Conservation (phyloP, 1,284 basidiomycete species). For the Ustilago sp. region DNA sequence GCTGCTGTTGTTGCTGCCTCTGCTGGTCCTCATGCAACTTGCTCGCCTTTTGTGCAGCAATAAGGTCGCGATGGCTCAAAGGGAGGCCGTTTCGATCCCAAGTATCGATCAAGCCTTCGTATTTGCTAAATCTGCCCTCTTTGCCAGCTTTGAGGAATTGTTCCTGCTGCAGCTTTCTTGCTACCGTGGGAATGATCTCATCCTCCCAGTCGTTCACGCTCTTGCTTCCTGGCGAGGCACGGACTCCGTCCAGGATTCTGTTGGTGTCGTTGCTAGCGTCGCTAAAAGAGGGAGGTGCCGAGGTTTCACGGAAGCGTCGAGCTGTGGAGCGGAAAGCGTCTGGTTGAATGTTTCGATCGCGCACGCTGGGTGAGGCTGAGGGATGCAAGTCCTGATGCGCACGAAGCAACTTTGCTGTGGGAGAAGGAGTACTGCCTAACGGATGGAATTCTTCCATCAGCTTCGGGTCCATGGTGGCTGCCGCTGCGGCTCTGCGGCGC, state of each 20-base stretch:
- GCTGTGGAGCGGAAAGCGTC: slow-evolving; percentile 40
- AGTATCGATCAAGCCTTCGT: slow-evolving; percentile 60
- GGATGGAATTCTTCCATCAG: slow-evolving; percentile 59
- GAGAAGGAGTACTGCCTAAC: slow-evolving; percentile 42
- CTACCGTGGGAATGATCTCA: slow-evolving; percentile 57
- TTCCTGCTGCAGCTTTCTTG: slow-evolving; percentile 56
- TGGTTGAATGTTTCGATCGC: slow-evolving; percentile 25
- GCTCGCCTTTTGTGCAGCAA: slow-evolving; percentile 20
- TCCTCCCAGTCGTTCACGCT: slow-evolving; percentile 59
- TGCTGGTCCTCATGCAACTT: slow-evolving; percentile 26
- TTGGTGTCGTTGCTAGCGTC: background rate
- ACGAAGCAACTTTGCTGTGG: slow-evolving; percentile 20
- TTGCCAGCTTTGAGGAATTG: slow-evolving; percentile 22
- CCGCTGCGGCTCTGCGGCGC: slow-evolving; percentile 23
- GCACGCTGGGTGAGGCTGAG: slow-evolving; percentile 11
- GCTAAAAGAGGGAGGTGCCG: slow-evolving; percentile 38
- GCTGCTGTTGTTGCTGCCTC: slow-evolving; percentile 14
- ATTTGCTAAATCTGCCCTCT: slow-evolving; percentile 34
- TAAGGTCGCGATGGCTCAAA: slow-evolving; percentile 43
- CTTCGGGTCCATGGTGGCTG: slow-evolving; percentile 29
- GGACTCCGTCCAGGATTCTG: slow-evolving; percentile 8
- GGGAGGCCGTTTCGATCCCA: slow-evolving; percentile 61
- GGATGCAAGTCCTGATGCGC: slow-evolving; percentile 21
- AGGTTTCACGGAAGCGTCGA: slow-evolving; percentile 23
- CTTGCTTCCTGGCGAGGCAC: slow-evolving; percentile 32